phyloP scores from a whole-genome alignment of 1,284 basidiomycete genomes.

The Ceratobasidium sp. region DNA sequence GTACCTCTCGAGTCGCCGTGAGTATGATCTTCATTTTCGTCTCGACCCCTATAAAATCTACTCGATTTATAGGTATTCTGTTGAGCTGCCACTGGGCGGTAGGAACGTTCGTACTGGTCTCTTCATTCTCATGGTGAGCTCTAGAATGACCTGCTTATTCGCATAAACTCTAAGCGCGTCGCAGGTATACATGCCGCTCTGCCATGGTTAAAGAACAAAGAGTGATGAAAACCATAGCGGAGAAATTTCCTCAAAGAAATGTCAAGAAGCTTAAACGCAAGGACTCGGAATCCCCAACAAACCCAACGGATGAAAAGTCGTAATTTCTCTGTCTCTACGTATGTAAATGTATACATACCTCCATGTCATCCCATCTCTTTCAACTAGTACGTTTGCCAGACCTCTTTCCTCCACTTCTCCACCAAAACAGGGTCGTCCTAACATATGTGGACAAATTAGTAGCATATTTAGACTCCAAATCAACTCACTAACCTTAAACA shows the following conservation, averaged over 20 bases:
- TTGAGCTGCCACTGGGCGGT: constrained; percentile 68
- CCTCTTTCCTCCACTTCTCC: constrained; percentile 74
- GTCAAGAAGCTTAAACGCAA: constrained; percentile 41
- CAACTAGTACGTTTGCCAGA: constrained; percentile 49
- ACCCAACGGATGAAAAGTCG: neutral
- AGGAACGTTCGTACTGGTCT: constrained; percentile 67
- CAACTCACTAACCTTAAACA: constrained; percentile 67
- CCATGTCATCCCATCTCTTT: neutral
- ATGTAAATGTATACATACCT: neutral
- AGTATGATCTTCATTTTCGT: neutral
- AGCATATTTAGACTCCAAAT: constrained; percentile 6
- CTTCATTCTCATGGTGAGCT: constrained; percentile 66
- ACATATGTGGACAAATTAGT: neutral
- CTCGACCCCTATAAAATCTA: neutral
- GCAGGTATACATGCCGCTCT: constrained; percentile 74
- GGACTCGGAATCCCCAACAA: constrained; percentile 23
- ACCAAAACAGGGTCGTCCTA: constrained; percentile 77
- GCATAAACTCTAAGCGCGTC: neutral
- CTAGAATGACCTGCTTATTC: neutral
- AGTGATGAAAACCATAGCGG: constrained; percentile 69
- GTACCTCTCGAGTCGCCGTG: constrained; percentile 55
- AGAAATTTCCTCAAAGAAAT: constrained; percentile 57
- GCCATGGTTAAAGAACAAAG: constrained; percentile 68
- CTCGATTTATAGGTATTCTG: constrained; percentile 58
- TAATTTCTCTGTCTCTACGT: neutral